phyloP scores from a whole-genome alignment of 108 stramenopile species.

The Conticribra weissflogii region DNA sequence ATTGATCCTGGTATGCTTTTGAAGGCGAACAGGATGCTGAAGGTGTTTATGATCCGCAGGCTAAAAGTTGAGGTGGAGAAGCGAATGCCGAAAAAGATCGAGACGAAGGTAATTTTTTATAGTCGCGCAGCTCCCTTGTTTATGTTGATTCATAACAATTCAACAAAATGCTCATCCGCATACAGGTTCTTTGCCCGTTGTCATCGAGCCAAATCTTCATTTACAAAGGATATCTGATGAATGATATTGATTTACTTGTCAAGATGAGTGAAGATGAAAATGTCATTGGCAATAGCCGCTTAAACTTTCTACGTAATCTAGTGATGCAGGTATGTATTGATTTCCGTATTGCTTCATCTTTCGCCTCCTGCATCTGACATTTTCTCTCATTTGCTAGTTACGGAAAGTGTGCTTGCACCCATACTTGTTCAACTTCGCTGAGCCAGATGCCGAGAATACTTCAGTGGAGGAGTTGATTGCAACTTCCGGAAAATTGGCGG shows the following conservation, averaged over 20 bases:
- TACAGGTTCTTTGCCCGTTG: constrained; percentile 65
- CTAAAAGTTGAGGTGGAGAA: constrained; percentile 75
- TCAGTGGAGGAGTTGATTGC: constrained; percentile 70
- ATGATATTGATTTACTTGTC: constrained; percentile 55
- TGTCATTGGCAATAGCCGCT: constrained; percentile 10
- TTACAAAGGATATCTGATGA: constrained; percentile 75
- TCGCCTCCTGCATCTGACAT: not conserved
- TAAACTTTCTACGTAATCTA: constrained; percentile 46
- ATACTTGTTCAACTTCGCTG: constrained; percentile 74
- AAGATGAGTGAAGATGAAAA: constrained; percentile 22
- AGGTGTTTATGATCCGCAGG: constrained; percentile 74
- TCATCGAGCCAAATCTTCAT: constrained; percentile 58
- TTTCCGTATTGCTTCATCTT: too few relatives aligned
- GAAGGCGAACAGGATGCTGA: constrained; percentile 67
- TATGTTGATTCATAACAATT: too few relatives aligned
- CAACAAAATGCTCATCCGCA: too few relatives aligned
- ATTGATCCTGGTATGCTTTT: constrained; percentile 62
- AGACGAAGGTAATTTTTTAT: constrained; percentile 76
- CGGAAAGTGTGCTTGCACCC: constrained; percentile 79
- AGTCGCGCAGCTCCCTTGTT: constrained; percentile 6
- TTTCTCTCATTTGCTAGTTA: constrained; percentile 12
- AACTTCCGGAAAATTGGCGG: constrained; percentile 78
- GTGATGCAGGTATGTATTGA: constrained; percentile 65
- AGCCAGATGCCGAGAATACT: constrained; percentile 53
- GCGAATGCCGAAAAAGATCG: constrained; percentile 72